Evolutionary conservation across 768 basidiomycete genomes (phyloP).

Genomic region (Coprinopsis strossmayeri): DNA sequence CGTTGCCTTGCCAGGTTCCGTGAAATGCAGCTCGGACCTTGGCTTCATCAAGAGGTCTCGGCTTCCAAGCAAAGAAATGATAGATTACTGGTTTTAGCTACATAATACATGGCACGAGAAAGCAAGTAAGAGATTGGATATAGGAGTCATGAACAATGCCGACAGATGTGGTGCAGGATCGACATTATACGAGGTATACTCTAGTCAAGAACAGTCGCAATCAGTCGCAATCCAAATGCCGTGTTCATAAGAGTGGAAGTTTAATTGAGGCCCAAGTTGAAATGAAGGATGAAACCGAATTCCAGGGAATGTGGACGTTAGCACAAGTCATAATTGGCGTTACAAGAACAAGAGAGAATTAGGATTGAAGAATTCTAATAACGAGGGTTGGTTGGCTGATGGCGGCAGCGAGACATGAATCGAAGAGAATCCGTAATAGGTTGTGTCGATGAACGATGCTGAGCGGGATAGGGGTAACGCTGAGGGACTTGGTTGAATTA

Average conservation of each 20-base stretch:
- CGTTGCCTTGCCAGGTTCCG: background rate
- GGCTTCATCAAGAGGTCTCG: background rate
- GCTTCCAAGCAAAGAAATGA: background rate
- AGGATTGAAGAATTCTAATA: conserved; percentile 6
- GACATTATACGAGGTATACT: conserved; percentile 5
- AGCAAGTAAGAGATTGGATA: background rate
- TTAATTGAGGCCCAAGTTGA: background rate
- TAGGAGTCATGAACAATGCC: conserved; percentile 1
- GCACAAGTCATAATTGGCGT: conserved; percentile 7
- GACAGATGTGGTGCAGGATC: background rate
- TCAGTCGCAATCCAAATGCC: conserved; percentile 2
- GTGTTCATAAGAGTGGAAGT: background rate
- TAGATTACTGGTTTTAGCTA: background rate
- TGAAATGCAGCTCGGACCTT: background rate
- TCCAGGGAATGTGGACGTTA: conserved; percentile 10
- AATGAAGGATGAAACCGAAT: background rate
- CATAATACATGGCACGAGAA: background rate
- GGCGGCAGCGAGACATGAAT: background rate
- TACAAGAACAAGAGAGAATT: conserved; percentile 1
- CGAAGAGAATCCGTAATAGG: background rate
- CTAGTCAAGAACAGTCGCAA: background rate
- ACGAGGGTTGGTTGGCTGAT: conserved; percentile 4
- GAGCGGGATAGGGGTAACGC: background rate
- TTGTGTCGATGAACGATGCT: background rate
- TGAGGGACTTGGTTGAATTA: conserved; percentile 17